phyloP scores from a whole-genome alignment of 768 basidiomycete genomes.

The Termitomyces titanicus region DNA sequence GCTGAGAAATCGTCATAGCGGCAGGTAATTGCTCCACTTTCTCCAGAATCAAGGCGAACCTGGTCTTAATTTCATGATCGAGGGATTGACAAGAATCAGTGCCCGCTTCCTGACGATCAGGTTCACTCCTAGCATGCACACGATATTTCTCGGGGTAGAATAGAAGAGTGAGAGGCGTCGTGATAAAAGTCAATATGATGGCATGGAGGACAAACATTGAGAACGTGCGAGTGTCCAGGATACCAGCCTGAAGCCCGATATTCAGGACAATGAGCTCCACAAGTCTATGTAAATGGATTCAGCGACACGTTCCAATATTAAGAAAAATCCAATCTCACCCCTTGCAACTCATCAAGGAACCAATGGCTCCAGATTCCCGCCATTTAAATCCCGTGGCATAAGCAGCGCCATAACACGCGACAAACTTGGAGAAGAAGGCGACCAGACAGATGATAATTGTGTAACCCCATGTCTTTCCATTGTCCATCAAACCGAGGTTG shows the following conservation, averaged over 20 bases:
- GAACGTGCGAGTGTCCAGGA: constrained; percentile 66
- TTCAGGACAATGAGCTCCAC: constrained; percentile 93
- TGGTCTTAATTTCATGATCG: constrained; percentile 45
- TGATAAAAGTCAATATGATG: constrained; percentile 75
- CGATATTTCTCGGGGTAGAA: constrained; percentile 74
- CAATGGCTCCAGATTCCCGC: constrained; percentile 82
- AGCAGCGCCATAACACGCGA: constrained; percentile 62
- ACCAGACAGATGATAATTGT: constrained; percentile 68
- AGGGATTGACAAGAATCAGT: constrained; percentile 12
- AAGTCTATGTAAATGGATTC: constrained; percentile 31
- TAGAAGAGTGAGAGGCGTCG: constrained; percentile 75
- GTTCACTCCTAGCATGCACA: constrained; percentile 23
- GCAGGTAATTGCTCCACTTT: constrained; percentile 78
- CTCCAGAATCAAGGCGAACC: constrained; percentile 74
- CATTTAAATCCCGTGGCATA: constrained; percentile 57
- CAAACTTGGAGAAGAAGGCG: constrained; percentile 79
- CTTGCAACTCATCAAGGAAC: constrained; percentile 88
- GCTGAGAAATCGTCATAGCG: constrained; percentile 77
- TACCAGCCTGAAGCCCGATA: constrained; percentile 68
- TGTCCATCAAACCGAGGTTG: constrained; percentile 73
- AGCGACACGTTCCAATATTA: not conserved
- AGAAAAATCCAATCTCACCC: constrained; percentile 43
- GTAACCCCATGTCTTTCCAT: constrained; percentile 80
- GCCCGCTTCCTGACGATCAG: constrained; percentile 20
- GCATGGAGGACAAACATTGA: constrained; percentile 88